Evolutionary conservation across 805 yeast genomes (phyloP).

Genomic region (Ogataea dorogensis): DNA sequence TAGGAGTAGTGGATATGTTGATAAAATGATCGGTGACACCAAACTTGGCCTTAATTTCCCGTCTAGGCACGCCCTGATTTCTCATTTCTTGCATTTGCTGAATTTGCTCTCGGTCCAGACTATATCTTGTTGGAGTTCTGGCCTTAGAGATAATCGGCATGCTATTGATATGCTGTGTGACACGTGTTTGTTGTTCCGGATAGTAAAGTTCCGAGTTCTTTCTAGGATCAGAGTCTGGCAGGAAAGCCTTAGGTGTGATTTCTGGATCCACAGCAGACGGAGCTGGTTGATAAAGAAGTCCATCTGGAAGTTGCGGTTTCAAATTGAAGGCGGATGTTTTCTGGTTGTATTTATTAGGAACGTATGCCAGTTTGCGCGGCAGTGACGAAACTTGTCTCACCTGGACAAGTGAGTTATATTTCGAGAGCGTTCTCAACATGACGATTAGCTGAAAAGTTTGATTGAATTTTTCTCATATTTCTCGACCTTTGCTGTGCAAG

Average conservation of each 20-base stretch:
- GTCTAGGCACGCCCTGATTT: constrained; percentile 31
- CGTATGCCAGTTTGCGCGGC: constrained; percentile 30
- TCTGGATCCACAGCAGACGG: constrained; percentile 35
- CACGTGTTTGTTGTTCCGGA: constrained; percentile 24
- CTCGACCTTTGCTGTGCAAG: constrained; percentile 7
- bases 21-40: constrained; percentile 32
- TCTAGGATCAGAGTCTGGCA: constrained; percentile 34
- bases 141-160: constrained; percentile 32
- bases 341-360: constrained; percentile 37
- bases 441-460: constrained; percentile 3
- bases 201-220: constrained; percentile 27
- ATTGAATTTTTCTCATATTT: constrained; percentile 5
- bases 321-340: constrained; percentile 38
- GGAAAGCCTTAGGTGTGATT: constrained; percentile 36
- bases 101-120: constrained; percentile 27
- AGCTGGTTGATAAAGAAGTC: constrained; percentile 37
- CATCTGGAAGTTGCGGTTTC: constrained; percentile 34
- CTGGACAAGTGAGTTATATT: background rate
- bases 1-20: constrained; percentile 30
- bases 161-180: constrained; percentile 22
- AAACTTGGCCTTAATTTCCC: constrained; percentile 31
- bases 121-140: constrained; percentile 28
- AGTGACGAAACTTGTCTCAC: constrained; percentile 12
- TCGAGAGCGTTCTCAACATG: constrained; percentile 1
- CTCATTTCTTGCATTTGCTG: constrained; percentile 31